Evolutionary conservation across 768 basidiomycete species (phyloP).

Genomic region (Paxillus ammoniavirescens): DNA sequence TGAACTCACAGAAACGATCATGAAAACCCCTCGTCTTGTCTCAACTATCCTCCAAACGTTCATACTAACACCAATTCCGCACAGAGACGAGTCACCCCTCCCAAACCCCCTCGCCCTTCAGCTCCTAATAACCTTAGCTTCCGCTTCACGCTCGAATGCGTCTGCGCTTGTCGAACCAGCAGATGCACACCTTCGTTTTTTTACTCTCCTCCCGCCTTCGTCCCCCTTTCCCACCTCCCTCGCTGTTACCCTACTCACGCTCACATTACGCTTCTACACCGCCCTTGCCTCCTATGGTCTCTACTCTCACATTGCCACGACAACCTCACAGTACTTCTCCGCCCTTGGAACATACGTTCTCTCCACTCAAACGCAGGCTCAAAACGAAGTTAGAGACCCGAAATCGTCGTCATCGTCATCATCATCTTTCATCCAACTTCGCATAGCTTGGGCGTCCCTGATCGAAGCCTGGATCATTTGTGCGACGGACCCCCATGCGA

Average conservation of each 20-base stretch:
- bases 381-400: slow-evolving; percentile 18
- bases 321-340: slow-evolving; percentile 55
- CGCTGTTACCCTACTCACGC: slow-evolving; percentile 47
- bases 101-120: slow-evolving; percentile 52
- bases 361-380: slow-evolving; percentile 21
- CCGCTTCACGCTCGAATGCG: slow-evolving; percentile 70
- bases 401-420: neutral
- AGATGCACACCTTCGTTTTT: slow-evolving; percentile 71
- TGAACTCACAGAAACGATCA: slow-evolving; percentile 48
- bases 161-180: slow-evolving; percentile 50
- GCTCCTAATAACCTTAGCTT: slow-evolving; percentile 56
- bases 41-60: slow-evolving; percentile 52
- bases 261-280: slow-evolving; percentile 63
- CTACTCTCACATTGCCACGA: slow-evolving; percentile 63
- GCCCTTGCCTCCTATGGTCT: slow-evolving; percentile 77
- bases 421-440: slow-evolving; percentile 23
- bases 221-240: slow-evolving; percentile 37
- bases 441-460: slow-evolving; percentile 55
- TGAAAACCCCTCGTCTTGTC: slow-evolving; percentile 51
- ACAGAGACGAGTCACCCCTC: slow-evolving; percentile 24
- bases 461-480: slow-evolving; percentile 76
- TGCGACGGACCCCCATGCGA: slow-evolving; percentile 88
- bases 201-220: slow-evolving; percentile 52
- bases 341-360: slow-evolving; percentile 47
- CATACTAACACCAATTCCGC: slow-evolving; percentile 52